These are phyloP conservation scores for Phytopythium montanum DNA, from an alignment of 352 stramenopile genomes.

Conservation along the genomic window DNA sequence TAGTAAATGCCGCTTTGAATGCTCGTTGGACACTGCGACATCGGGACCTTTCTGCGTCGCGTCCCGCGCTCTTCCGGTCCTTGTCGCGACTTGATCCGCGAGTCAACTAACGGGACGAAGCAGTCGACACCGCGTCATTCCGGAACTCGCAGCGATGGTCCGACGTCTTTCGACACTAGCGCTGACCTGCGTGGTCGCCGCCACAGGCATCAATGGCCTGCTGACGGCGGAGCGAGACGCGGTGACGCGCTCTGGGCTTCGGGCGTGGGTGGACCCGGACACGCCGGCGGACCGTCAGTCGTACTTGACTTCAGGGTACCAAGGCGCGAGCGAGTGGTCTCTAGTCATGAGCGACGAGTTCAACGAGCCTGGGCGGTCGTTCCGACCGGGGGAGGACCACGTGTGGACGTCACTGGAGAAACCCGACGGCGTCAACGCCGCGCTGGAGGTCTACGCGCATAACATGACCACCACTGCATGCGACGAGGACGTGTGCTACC, in stretches of 20 bases:
- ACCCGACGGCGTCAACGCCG: conserved; percentile 88
- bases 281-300: conserved; percentile 25
- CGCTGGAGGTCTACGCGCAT: conserved; percentile 91
- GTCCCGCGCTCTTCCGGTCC: neutral
- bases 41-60: neutral
- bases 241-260: conserved; percentile 31
- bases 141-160: neutral
- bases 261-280: conserved; percentile 45
- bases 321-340: conserved; percentile 55
- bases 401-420: conserved; percentile 92
- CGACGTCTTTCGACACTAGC: neutral
- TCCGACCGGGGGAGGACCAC: conserved; percentile 87
- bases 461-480: conserved; percentile 55
- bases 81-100: neutral
- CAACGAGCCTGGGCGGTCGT: conserved; percentile 73
- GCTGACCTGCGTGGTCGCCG: neutral
- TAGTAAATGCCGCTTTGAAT: no score
- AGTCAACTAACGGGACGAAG: neutral
- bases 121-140: neutral
- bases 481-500: conserved; percentile 26
- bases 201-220: neutral
- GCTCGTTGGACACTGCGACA: neutral
- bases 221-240: conserved; percentile 5
- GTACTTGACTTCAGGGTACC: conserved; percentile 28
- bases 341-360: conserved; percentile 96